Conservation (phyloP, 805 yeast genomes). For the Alloascoidea hylecoeti region DNA sequence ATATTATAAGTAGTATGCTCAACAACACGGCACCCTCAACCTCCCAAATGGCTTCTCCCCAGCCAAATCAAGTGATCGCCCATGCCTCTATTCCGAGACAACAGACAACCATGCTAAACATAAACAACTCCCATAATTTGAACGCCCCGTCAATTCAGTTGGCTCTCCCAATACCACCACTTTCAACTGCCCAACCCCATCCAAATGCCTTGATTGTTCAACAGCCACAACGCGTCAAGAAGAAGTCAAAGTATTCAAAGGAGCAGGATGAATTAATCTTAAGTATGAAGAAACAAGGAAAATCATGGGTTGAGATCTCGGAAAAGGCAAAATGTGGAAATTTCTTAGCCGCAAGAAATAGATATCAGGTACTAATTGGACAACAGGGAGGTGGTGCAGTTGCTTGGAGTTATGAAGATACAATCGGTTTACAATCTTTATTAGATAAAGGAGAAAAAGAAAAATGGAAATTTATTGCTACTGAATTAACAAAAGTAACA, state of each 20-base stretch:
- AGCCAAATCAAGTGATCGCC: too few species aligned
- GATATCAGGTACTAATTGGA: conserved; percentile 71
- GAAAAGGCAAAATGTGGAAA: conserved; percentile 47
- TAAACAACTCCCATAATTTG: neutral
- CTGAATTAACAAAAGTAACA: conserved; percentile 37
- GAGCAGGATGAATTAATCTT: conserved; percentile 59
- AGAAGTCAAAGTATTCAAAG: conserved; percentile 55
- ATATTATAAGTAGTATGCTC: too few species aligned
- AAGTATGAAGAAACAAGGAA: conserved; percentile 44
- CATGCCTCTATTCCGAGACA: too few species aligned
- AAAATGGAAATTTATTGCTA: conserved; percentile 52
- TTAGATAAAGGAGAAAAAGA: conserved; percentile 59
- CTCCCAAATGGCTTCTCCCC: too few species aligned
- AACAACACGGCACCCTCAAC: too few species aligned
- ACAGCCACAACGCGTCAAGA: conserved; percentile 34
- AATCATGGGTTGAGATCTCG: conserved; percentile 65
- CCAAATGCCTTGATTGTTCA: conserved; percentile 27
- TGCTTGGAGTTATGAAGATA: conserved; percentile 47
- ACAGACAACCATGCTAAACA: neutral
- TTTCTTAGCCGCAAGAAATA: conserved; percentile 58
- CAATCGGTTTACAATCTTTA: conserved; percentile 29
- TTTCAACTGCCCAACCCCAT: conserved; percentile 24
- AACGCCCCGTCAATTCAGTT: conserved; percentile 8
- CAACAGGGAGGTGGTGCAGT: conserved; percentile 68
- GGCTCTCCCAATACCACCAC: conserved; percentile 33